Evolutionary conservation across 1,284 basidiomycete genomes (phyloP), one percentile per base, ranked within the genome.

Genomic region (Taiwanofungus camphoratus): DNA sequence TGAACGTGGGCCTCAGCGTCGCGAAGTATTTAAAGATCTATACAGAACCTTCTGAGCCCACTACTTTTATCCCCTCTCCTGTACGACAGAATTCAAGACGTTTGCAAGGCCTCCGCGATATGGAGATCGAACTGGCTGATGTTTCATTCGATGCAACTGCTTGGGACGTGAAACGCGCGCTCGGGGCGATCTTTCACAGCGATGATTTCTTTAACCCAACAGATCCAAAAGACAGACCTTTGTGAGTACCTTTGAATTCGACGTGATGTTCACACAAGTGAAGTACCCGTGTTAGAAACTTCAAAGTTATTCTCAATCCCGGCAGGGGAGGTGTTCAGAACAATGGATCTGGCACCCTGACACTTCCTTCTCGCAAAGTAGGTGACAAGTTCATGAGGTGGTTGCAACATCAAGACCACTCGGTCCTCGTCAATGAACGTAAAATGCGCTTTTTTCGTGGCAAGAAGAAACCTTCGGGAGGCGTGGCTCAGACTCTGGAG

Each of bases 121-220:
- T 82, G 77, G 70, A 82, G 43, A 63, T 86, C 32, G 56, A 57
- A 15, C 68, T 85, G 36, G 59, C 52, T 18, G 64, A 67, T 46
- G 53, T 85, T 16, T 70, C 74, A 22, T 62, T 57, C 44, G 63
- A 67, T 15, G 71, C 70, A 9, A 73, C 72, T 47, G 55, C 70
- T 39, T 84, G 73, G 69, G 71, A 74, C 31, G 65, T 86, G 23
- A 82, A 72, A 30, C 69, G 73, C 20, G 65, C 59, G 5, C 67
- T 87, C 38, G 76, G 79, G 2, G 43, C 54, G 11, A 64, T 78
- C 36, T 61, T 87, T 1, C 82, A 85, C 51, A 67, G 71, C 15
- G 65, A 70, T 36, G 69, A 69, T 16, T 79, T 79, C 51, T 65
- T 42, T 56, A 61, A 72, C 42, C 54, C 69, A 29, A 56, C 67